phyloP scores from a whole-genome alignment of 23 red algal genomes.

The Chondrus crispus region DNA sequence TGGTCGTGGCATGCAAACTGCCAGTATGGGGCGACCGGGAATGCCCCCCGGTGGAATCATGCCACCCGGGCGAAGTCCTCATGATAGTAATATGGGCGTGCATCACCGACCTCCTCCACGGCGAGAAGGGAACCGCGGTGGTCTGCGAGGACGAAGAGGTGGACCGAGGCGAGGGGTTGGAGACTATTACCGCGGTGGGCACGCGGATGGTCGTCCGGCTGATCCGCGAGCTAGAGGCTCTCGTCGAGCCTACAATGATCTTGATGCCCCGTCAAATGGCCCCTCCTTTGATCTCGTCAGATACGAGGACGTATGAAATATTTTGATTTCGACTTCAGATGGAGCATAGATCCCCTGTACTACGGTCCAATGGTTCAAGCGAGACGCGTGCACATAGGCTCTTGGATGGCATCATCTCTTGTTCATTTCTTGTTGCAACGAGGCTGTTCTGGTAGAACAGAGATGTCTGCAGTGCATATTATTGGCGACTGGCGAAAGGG shows the following conservation, averaged over 20 bases:
- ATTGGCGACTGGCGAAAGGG: no score
- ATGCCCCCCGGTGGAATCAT: not conserved
- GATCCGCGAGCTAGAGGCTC: not conserved
- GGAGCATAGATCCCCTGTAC: no score
- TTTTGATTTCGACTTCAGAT: no score
- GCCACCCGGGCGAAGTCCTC: not conserved
- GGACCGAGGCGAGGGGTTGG: not conserved
- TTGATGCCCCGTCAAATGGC: not conserved
- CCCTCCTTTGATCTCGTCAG: conserved; percentile 2
- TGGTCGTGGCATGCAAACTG: not conserved
- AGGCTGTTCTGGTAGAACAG: no score
- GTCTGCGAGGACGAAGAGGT: not conserved
- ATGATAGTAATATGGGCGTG: not conserved
- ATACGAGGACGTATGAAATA: not conserved
- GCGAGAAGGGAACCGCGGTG: not conserved
- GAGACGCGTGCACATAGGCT: no score
- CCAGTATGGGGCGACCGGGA: not conserved
- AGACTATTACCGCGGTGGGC: not conserved
- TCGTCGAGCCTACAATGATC: not conserved
- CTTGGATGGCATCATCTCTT: no score
- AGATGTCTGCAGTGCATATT: no score
- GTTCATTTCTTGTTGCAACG: no score
- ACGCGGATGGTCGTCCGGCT: not conserved
- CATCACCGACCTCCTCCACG: not conserved
- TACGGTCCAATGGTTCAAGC: no score